Evolutionary conservation across 805 yeast genomes (phyloP).

Genomic region (Yamadazyma olivae): DNA sequence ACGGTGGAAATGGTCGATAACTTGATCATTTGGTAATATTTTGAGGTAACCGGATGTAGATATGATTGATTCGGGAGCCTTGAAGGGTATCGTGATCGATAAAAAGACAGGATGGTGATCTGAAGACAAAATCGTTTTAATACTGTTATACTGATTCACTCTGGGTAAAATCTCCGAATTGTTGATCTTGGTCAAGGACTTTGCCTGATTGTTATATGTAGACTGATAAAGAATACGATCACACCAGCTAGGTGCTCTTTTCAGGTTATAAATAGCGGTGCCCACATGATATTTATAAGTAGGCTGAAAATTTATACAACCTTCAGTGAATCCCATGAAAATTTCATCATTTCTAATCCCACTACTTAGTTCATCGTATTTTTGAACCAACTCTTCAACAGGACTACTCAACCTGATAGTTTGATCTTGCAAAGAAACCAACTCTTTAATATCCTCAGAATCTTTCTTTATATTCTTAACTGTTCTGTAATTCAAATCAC

Average conservation of each 20-base stretch:
- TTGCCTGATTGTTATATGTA: slow-evolving; percentile 22
- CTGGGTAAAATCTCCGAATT: slow-evolving; percentile 13
- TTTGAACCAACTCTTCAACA: slow-evolving; percentile 19
- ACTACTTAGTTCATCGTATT: slow-evolving; percentile 50
- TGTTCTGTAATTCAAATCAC: slow-evolving; percentile 83
- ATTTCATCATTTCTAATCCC: slow-evolving; percentile 42
- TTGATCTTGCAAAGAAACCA: slow-evolving; percentile 24
- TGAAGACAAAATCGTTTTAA: slow-evolving; percentile 49
- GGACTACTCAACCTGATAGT: slow-evolving; percentile 7
- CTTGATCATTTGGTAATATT: slow-evolving; percentile 19
- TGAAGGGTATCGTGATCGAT: slow-evolving; percentile 44
- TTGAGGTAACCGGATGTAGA: slow-evolving; percentile 28
- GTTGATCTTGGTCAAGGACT: not conserved
- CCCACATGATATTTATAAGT: slow-evolving; percentile 67
- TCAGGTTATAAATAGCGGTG: slow-evolving; percentile 49
- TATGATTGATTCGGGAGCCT: slow-evolving; percentile 32
- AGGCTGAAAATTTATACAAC: slow-evolving; percentile 65
- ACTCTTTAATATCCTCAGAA: slow-evolving; percentile 13
- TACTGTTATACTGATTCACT: slow-evolving; percentile 46
- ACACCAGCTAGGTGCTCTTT: slow-evolving; percentile 85
- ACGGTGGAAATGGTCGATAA: slow-evolving; percentile 14
- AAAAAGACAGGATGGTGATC: slow-evolving; percentile 83
- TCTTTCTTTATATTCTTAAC: slow-evolving; percentile 15
- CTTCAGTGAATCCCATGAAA: slow-evolving; percentile 65
- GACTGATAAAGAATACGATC: slow-evolving; percentile 69